These are phyloP conservation scores for Vittaforma corneae DNA, from an alignment of 371 early-diverging fungal genomes.

Conservation along the genomic window DNA sequence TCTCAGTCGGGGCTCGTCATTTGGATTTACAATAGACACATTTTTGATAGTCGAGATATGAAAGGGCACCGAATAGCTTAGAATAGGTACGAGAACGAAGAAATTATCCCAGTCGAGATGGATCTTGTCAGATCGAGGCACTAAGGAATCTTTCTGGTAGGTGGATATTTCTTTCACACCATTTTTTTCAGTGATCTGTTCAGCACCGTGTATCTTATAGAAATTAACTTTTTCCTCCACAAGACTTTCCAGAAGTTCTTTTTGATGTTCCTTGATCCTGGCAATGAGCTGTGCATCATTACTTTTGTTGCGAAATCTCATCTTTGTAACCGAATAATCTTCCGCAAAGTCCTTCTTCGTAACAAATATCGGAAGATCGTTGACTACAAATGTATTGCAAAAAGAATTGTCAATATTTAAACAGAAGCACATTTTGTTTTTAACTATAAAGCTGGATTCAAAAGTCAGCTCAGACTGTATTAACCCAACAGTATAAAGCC, in stretches of 20 bases:
- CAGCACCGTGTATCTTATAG: slow-evolving; percentile 38
- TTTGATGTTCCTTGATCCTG: slow-evolving; percentile 59
- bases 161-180: slow-evolving; percentile 10
- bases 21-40: slow-evolving; percentile 82
- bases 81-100: slow-evolving; percentile 81
- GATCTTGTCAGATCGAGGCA: slow-evolving; percentile 62
- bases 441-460: slow-evolving; percentile 29
- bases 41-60: slow-evolving; percentile 89
- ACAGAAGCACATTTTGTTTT: slow-evolving; percentile 32
- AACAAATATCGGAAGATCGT: slow-evolving; percentile 24
- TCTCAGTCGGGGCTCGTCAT: slow-evolving; percentile 74
- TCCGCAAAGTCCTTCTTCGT: slow-evolving; percentile 22
- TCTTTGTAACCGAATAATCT: slow-evolving; percentile 27
- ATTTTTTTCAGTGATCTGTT: slow-evolving; percentile 22
- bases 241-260: slow-evolving; percentile 57
- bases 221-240: slow-evolving; percentile 52
- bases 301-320: slow-evolving; percentile 51
- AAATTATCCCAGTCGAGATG: slow-evolving; percentile 75
- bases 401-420: slow-evolving; percentile 19
- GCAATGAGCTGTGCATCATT: slow-evolving; percentile 53
- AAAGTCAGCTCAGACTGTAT: slow-evolving; percentile 37
- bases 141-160: slow-evolving; percentile 52
- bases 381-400: slow-evolving; percentile 40
- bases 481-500: slow-evolving; percentile 40
- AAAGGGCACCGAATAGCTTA: slow-evolving; percentile 91